Evolutionary conservation across 1,284 basidiomycete species (phyloP).

Genomic region (Boletus mariae): DNA sequence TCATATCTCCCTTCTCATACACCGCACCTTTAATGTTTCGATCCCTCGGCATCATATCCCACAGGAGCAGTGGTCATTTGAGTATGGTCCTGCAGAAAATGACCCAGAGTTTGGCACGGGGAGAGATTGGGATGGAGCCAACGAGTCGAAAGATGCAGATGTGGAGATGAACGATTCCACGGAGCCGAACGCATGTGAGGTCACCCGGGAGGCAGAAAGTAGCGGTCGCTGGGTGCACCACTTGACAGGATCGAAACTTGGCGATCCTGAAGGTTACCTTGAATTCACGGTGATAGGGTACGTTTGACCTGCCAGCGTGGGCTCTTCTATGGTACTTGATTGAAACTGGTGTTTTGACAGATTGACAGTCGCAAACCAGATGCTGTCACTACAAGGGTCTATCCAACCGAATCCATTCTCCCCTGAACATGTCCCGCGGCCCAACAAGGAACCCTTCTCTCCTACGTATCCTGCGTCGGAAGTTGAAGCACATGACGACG

Average conservation of each 20-base stretch:
- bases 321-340: neutral
- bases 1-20: constrained; percentile 89
- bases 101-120: constrained; percentile 64
- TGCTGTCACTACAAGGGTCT: constrained; percentile 91
- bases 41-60: constrained; percentile 94
- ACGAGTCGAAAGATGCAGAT: constrained; percentile 24
- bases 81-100: constrained; percentile 75
- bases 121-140: constrained; percentile 17
- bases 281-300: constrained; percentile 92
- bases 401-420: constrained; percentile 85
- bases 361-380: constrained; percentile 89
- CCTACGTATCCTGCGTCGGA: constrained; percentile 7
- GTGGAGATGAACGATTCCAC: constrained; percentile 26
- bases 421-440: constrained; percentile 48
- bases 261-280: constrained; percentile 66
- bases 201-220: constrained; percentile 36
- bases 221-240: constrained; percentile 83
- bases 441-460: constrained; percentile 5
- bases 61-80: constrained; percentile 79
- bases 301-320: neutral
- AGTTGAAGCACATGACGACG: constrained; percentile 30
- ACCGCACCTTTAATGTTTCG: constrained; percentile 95
- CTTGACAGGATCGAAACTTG: constrained; percentile 67
- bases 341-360: constrained; percentile 41
- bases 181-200: constrained; percentile 27